Percentiles rank a stretch among this genome's conserved stretches.
These are phyloP conservation scores for Angophora floribunda DNA, from an alignment of 345 rosid genomes.

Conservation along the genomic window DNA sequence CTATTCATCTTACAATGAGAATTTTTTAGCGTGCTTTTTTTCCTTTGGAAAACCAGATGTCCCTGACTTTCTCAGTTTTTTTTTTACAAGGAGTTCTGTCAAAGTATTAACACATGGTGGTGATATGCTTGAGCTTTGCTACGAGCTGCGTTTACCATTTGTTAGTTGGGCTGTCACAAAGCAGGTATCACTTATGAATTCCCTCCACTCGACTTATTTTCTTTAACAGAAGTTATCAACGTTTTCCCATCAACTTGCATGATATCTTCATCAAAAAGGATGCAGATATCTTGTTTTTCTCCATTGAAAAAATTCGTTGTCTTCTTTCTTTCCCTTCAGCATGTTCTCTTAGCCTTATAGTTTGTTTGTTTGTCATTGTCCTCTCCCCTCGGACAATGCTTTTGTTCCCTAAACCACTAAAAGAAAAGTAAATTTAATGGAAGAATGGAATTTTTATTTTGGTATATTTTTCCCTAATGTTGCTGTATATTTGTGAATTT, in stretches of 20 bases:
- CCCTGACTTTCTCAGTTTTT: slow-evolving; percentile 8
- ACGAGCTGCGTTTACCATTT: slow-evolving; percentile 85
- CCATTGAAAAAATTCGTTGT: neutral
- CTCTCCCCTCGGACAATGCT: neutral
- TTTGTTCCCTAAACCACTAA: neutral
- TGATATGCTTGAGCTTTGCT: slow-evolving; percentile 86
- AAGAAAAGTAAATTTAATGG: neutral
- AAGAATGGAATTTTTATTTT: neutral
- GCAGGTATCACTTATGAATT: slow-evolving; percentile 37
- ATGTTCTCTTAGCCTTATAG: neutral
- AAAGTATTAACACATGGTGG: slow-evolving; percentile 90
- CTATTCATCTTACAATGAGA: neutral
- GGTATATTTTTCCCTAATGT: neutral
- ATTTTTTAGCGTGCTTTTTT: neutral
- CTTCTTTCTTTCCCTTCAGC: neutral
- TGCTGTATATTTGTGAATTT: neutral
- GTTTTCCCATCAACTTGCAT: neutral
- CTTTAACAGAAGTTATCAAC: neutral
- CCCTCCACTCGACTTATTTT: neutral
- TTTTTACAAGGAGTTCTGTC: slow-evolving; percentile 61
- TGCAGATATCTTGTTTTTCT: neutral
- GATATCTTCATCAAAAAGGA: neutral
- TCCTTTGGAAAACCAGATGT: neutral
- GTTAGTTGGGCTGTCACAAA: slow-evolving; percentile 55
- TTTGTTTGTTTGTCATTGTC: neutral